phyloP scores from a whole-genome alignment of 805 yeast genomes.

The Starmerella potacharoeniae region DNA sequence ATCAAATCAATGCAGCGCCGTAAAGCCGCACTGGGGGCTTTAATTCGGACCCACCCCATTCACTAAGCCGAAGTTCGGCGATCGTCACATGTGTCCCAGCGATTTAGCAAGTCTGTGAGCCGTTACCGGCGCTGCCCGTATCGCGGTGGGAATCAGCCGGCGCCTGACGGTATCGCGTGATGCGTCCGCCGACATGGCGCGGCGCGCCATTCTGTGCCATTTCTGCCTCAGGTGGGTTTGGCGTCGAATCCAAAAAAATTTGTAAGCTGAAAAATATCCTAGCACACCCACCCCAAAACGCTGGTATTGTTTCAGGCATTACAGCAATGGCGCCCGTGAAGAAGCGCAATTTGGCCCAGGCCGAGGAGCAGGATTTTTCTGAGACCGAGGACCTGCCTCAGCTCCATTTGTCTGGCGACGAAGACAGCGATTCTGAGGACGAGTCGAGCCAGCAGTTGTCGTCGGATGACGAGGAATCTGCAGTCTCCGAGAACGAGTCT shows the following conservation, averaged over 20 bases:
- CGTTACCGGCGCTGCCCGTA: background rate
- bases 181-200: background rate
- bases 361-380: background rate
- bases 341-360: conserved; percentile 8
- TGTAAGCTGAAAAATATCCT: conserved; percentile 11
- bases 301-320: background rate
- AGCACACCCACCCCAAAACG: background rate
- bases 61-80: conserved; percentile 1
- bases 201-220: background rate
- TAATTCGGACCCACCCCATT: background rate
- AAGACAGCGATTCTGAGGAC: conserved; percentile 7
- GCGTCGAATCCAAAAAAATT: conserved; percentile 5
- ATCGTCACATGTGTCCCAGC: background rate
- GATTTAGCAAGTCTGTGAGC: background rate
- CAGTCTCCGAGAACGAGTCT: background rate
- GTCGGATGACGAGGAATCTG: conserved; percentile 2
- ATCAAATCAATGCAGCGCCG: background rate
- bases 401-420: conserved; percentile 7
- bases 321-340: conserved; percentile 8
- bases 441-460: conserved; percentile 2
- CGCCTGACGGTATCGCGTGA: too few species aligned
- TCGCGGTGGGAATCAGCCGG: too few species aligned
- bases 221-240: background rate
- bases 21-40: background rate
- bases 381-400: conserved; percentile 12